Evolutionary conservation across 495 filamentous ascomycete species (phyloP).

Genomic region (Parathielavia appendiculata): DNA sequence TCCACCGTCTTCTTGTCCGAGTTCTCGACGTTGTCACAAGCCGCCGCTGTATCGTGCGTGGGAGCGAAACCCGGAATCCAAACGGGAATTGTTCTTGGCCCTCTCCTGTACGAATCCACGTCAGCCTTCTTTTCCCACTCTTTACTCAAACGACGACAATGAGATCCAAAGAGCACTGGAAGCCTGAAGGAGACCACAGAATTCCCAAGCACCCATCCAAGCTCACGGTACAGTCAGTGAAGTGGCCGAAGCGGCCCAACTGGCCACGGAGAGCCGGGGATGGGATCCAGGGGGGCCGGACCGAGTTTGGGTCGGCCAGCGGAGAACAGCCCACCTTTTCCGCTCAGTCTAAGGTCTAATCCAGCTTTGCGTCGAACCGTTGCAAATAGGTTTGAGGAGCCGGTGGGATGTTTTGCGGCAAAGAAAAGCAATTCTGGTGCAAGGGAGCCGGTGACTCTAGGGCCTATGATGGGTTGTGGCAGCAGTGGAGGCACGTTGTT

Average conservation of each 20-base stretch:
- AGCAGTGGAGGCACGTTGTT: conserved; percentile 19
- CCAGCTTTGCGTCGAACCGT: not conserved
- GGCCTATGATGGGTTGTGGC: not conserved
- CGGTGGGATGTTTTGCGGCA: not conserved
- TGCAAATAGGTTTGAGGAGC: not conserved
- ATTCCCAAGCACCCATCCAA: not conserved
- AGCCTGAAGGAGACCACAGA: not conserved
- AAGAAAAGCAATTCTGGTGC: not conserved
- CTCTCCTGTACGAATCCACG: not conserved
- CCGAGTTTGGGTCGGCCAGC: conserved; percentile 18
- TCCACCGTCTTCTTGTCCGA: not conserved
- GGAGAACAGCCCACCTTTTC: conserved; percentile 23
- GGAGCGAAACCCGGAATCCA: not conserved
- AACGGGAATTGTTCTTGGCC: not conserved
- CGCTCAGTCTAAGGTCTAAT: not conserved
- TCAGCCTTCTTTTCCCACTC: not conserved
- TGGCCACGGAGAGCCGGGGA: not conserved
- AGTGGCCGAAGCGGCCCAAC: conserved; percentile 1
- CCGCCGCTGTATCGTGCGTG: not conserved
- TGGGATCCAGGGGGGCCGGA: conserved; percentile 8
- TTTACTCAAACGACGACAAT: not conserved
- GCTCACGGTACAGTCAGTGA: not conserved
- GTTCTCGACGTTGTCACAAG: not conserved
- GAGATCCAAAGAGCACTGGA: not conserved
- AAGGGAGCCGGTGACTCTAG: conserved; percentile 8